phyloP scores from a whole-genome alignment of 2,329 filamentous ascomycete genomes.

The Sordariomycetes sp. region DNA sequence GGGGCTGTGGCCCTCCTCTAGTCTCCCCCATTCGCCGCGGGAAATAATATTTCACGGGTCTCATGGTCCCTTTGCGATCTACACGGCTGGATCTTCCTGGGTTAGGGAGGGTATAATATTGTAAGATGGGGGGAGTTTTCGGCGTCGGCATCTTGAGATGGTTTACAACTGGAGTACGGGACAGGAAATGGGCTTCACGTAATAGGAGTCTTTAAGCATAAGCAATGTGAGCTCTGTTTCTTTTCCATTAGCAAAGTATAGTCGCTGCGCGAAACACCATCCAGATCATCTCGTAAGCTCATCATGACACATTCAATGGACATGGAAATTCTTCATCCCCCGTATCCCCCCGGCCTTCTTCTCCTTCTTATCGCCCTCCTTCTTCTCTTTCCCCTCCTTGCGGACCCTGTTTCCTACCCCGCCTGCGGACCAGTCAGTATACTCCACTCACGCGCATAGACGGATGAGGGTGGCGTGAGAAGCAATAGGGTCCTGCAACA shows the following conservation, averaged over 20 bases:
- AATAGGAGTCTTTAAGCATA: too few species aligned
- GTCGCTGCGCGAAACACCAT: background rate
- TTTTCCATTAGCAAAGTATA: background rate
- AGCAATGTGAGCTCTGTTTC: background rate
- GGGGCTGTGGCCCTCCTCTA: conserved; percentile 2
- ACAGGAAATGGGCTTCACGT: too few species aligned
- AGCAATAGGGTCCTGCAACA: conserved; percentile 11
- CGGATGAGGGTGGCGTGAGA: background rate
- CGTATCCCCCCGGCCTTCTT: conserved; percentile 21
- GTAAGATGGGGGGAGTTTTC: too few species aligned
- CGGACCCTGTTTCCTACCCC: conserved; percentile 35
- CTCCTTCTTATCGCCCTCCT: conserved; percentile 17
- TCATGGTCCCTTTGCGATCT: too few species aligned
- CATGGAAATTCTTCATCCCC: conserved; percentile 25
- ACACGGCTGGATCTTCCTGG: too few species aligned
- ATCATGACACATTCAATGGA: conserved; percentile 7
- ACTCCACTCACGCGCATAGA: background rate
- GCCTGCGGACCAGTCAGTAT: conserved; percentile 18
- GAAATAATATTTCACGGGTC: too few species aligned
- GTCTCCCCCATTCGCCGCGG: too few species aligned
- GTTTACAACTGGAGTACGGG: too few species aligned
- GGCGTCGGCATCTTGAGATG: too few species aligned
- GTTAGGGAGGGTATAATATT: too few species aligned
- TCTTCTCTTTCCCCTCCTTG: conserved; percentile 28
- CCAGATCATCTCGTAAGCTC: background rate